Conservation (phyloP, 179 eudicot genomes). For the Silene vulgaris region DNA sequence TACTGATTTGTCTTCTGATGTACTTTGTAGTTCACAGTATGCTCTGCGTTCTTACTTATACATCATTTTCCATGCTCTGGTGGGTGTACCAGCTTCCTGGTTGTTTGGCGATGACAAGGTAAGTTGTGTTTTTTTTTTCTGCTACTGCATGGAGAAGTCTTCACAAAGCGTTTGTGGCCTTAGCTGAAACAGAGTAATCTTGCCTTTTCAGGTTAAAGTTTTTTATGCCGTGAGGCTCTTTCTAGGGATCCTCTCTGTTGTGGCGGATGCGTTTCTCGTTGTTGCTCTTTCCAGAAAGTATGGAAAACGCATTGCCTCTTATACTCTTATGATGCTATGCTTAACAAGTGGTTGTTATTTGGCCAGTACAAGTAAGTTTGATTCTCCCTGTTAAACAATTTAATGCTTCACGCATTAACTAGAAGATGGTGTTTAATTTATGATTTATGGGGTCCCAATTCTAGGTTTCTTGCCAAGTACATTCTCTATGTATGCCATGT, state of each 20-base stretch:
- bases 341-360: slow-evolving; percentile 93
- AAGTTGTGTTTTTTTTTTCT: slow-evolving; percentile 17
- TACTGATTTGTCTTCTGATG: slow-evolving; percentile 9
- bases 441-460: slow-evolving; percentile 8
- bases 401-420: neutral
- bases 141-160: neutral
- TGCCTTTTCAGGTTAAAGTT: slow-evolving; percentile 61
- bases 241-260: slow-evolving; percentile 74
- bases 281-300: slow-evolving; percentile 88
- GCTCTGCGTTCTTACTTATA: slow-evolving; percentile 87
- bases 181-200: slow-evolving; percentile 7
- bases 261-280: slow-evolving; percentile 78
- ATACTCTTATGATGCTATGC: slow-evolving; percentile 89
- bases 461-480: slow-evolving; percentile 96
- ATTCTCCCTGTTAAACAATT: slow-evolving; percentile 1
- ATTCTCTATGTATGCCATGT: slow-evolving; percentile 91
- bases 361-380: slow-evolving; percentile 86
- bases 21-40: slow-evolving; percentile 60
- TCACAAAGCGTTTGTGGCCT: neutral
- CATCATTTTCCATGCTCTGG: slow-evolving; percentile 68
- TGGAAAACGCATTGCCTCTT: slow-evolving; percentile 83
- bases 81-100: slow-evolving; percentile 72
- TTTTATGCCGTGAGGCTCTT: slow-evolving; percentile 87
- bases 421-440: slow-evolving; percentile 13
- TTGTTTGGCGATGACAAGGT: slow-evolving; percentile 75